These are phyloP conservation scores for Silene coronaria DNA, from an alignment of 179 eudicot genomes.

Conservation along the genomic window DNA sequence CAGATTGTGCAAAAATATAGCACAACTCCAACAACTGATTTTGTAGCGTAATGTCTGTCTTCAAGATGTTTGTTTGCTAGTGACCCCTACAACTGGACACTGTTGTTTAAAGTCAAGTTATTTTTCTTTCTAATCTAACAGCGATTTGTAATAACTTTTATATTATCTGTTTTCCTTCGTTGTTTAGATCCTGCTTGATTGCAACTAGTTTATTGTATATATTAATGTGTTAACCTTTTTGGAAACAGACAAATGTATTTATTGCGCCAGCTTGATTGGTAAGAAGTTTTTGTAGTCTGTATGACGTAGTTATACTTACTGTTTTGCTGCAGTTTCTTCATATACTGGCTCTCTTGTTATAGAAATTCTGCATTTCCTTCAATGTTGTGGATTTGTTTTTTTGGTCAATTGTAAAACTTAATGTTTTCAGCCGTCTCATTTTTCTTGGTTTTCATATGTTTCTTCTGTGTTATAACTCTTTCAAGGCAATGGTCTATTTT, in stretches of 20 bases:
- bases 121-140: neutral
- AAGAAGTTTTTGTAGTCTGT: neutral
- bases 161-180: neutral
- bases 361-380: neutral
- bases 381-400: neutral
- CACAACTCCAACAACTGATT: neutral
- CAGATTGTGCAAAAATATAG: neutral
- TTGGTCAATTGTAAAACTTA: neutral
- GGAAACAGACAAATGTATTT: conserved; percentile 3
- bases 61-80: neutral
- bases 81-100: neutral
- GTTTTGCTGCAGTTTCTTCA: neutral
- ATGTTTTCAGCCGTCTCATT: neutral
- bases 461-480: neutral
- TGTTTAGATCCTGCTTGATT: neutral
- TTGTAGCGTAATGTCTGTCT: neutral
- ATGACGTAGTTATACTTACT: neutral
- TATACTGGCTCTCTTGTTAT: neutral
- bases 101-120: neutral
- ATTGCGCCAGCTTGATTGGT: neutral
- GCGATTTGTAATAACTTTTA: neutral
- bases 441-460: neutral
- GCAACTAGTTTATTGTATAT: neutral
- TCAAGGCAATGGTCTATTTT: conserved; percentile 5
- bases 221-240: neutral